Percentiles rank a stretch among this genome's conserved stretches.
phyloP scores from a whole-genome alignment of 2,329 filamentous ascomycete genomes.

The Aspergillus tanneri region DNA sequence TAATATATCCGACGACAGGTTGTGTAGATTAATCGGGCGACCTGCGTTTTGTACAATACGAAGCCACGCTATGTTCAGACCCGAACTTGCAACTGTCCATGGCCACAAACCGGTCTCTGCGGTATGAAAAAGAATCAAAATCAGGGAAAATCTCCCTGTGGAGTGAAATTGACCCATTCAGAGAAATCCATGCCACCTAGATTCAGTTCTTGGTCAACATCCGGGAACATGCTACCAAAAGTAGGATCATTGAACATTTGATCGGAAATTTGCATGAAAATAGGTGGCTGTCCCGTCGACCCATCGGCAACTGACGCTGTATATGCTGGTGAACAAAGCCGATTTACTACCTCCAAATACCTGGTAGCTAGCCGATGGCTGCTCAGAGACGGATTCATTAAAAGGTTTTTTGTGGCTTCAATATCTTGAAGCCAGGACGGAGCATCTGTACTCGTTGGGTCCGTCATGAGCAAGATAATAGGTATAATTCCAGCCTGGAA shows the following conservation, averaged over 20 bases:
- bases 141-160: slow-evolving; percentile 20
- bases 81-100: too few species aligned
- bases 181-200: slow-evolving; percentile 39
- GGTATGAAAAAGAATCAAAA: too few species aligned
- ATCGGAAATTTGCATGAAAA: slow-evolving; percentile 39
- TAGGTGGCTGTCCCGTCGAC: slow-evolving; percentile 21
- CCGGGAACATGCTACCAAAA: slow-evolving; percentile 38
- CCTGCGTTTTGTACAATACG: too few species aligned
- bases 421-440: slow-evolving; percentile 41
- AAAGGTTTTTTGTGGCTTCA: slow-evolving; percentile 41
- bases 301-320: slow-evolving; percentile 17
- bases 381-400: slow-evolving; percentile 39
- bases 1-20: too few species aligned
- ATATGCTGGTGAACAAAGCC: slow-evolving; percentile 37
- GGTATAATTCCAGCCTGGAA: slow-evolving; percentile 48
- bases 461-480: slow-evolving; percentile 45
- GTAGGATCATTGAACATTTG: slow-evolving; percentile 37
- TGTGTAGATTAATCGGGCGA: too few species aligned
- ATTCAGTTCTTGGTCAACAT: slow-evolving; percentile 33
- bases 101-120: too few species aligned
- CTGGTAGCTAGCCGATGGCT: slow-evolving; percentile 42
- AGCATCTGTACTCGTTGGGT: slow-evolving; percentile 38
- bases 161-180: slow-evolving; percentile 41
- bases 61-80: too few species aligned
- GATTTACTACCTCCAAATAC: slow-evolving; percentile 41